Percentiles rank a stretch among this genome's conserved stretches.
Conservation (phyloP, 257 asterid species). For the Lycium barbarum region DNA sequence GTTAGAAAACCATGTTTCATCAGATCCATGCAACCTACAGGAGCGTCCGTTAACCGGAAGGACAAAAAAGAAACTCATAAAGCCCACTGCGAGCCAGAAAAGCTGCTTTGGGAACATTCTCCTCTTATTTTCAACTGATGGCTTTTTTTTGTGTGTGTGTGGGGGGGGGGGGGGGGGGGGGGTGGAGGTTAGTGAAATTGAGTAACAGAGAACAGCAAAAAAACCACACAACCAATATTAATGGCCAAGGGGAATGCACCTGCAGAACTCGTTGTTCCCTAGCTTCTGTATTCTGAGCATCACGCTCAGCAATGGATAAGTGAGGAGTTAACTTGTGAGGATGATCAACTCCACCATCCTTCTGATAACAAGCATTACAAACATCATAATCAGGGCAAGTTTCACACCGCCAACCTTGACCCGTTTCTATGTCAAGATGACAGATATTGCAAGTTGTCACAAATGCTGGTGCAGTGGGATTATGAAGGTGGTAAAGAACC, state of each 20-base stretch:
- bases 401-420: conserved; percentile 99
- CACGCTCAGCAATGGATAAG: conserved; percentile 74
- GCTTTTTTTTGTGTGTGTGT: not conserved
- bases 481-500: conserved; percentile 98
- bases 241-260: conserved; percentile 47
- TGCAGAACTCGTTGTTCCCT: conserved; percentile 83
- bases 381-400: conserved; percentile 93
- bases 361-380: conserved; percentile 84
- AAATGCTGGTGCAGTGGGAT: conserved; percentile 98
- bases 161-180: not conserved
- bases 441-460: conserved; percentile 75
- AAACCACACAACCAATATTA: conserved; percentile 11
- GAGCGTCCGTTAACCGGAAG: not conserved
- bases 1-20: not conserved
- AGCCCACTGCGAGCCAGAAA: not conserved
- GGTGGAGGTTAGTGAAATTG: not conserved
- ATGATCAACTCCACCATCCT: conserved; percentile 83
- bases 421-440: conserved; percentile 87
- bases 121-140: conserved; percentile 11
- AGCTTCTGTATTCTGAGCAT: conserved; percentile 95
- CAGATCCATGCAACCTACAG: not conserved
- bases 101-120: not conserved
- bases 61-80: not conserved
- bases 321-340: conserved; percentile 86
- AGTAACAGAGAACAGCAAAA: conserved; percentile 6